Conservation (phyloP, 2,329 filamentous ascomycete species). For the Lasiodiplodia theobromae region DNA sequence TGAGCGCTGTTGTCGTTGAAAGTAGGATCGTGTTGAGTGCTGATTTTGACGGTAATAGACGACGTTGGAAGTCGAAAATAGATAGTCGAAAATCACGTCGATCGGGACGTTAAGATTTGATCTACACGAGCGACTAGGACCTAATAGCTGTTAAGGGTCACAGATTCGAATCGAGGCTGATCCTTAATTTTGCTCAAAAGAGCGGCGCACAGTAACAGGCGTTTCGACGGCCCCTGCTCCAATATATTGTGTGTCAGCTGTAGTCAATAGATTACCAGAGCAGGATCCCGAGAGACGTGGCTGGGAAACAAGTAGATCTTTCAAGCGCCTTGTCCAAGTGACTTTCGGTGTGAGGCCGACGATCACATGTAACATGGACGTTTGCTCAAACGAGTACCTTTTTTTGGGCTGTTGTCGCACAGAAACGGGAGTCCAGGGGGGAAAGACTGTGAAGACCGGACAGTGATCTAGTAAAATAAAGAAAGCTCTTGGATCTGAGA, state of each 20-base stretch:
- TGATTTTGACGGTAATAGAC: background rate
- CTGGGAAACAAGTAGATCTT: background rate
- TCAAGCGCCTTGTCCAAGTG: background rate
- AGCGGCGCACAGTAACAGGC: background rate
- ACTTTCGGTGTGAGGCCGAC: background rate
- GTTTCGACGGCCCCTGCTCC: conserved; percentile 5
- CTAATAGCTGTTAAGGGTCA: background rate
- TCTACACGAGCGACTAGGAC: background rate
- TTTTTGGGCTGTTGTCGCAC: background rate
- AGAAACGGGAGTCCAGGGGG: background rate
- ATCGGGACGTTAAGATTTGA: background rate
- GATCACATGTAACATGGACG: conserved; percentile 5
- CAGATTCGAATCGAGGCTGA: background rate
- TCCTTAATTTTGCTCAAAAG: background rate
- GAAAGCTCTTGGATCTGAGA: background rate
- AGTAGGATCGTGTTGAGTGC: background rate
- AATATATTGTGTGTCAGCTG: conserved; percentile 13
- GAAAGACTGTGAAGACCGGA: background rate
- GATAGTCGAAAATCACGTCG: background rate
- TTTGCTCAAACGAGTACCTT: conserved; percentile 8
- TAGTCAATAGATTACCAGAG: conserved; percentile 11
- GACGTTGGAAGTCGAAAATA: background rate
- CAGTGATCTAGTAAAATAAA: background rate
- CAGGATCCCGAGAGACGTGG: background rate
- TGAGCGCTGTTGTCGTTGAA: background rate